Conservation (phyloP, 1,284 basidiomycete species). For the Volvariella surrecta region DNA sequence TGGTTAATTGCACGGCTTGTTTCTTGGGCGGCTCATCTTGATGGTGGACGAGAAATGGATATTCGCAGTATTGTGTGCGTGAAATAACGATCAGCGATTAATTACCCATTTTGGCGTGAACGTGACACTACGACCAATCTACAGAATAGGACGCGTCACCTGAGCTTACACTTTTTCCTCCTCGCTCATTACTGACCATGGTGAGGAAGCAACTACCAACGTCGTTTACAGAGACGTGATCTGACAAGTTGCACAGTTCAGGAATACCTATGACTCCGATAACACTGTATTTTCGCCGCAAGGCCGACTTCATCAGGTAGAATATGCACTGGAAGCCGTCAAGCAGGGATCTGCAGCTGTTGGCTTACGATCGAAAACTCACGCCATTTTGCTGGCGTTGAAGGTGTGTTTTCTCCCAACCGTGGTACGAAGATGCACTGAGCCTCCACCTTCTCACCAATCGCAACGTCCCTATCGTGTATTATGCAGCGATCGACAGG, state of each 20-base stretch:
- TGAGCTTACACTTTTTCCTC: conserved; percentile 8
- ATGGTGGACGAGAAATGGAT: no score
- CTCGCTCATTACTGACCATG: conserved; percentile 19
- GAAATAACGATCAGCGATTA: no score
- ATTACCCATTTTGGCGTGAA: no score
- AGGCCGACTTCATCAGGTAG: conserved; percentile 90
- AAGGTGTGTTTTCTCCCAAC: conserved; percentile 48
- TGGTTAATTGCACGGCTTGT: no score
- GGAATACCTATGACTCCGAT: conserved; percentile 94
- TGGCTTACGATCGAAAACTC: conserved; percentile 91
- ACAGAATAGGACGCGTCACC: conserved; percentile 27
- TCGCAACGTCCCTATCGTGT: not conserved
- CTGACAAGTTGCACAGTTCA: conserved; percentile 48
- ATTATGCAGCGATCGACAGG: conserved; percentile 84
- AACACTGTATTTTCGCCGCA: conserved; percentile 95
- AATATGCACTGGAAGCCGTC: conserved; percentile 98
- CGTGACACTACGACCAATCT: no score
- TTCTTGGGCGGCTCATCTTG: no score
- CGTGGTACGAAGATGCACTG: not conserved
- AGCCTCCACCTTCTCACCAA: no score
- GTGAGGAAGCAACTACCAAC: conserved; percentile 14
- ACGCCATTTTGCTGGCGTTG: conserved; percentile 88
- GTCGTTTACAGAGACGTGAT: conserved; percentile 11
- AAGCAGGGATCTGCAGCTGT: conserved; percentile 99
- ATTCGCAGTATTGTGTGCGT: no score